A percentile compares a stretch with the other conserved stretches of the same genome.
These are phyloP conservation scores for Spizellomyces sp. DNA, from an alignment of 192 early-diverging fungal species.

Conservation along the genomic window DNA sequence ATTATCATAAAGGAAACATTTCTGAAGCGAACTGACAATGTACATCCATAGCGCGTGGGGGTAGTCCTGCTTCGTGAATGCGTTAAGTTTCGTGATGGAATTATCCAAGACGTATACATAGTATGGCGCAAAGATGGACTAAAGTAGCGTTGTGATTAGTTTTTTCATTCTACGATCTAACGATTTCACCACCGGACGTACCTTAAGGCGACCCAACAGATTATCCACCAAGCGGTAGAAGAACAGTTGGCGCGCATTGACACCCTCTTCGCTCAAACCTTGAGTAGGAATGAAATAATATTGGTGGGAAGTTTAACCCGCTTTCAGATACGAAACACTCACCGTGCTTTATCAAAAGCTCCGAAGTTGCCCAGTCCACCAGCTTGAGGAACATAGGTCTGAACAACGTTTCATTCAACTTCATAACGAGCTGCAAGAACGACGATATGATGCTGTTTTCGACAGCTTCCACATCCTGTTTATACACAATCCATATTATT, in stretches of 20 bases:
- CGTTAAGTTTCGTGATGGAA: conserved; percentile 50
- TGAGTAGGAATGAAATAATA: not conserved
- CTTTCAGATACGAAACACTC: not conserved
- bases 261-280: conserved; percentile 16
- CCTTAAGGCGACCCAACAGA: conserved; percentile 44
- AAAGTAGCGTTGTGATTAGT: too few species aligned
- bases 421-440: conserved; percentile 83
- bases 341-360: conserved; percentile 30
- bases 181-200: not conserved
- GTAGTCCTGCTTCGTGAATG: conserved; percentile 40
- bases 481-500: not conserved
- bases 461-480: conserved; percentile 35
- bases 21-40: conserved; percentile 67
- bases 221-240: conserved; percentile 52
- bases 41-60: conserved; percentile 73
- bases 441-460: conserved; percentile 73
- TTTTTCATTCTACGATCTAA: conserved; percentile 2
- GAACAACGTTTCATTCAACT: conserved; percentile 94
- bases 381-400: conserved; percentile 89
- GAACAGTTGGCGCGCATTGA: conserved; percentile 34
- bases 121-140: conserved; percentile 78
- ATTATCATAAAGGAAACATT: conserved; percentile 49
- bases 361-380: conserved; percentile 71
- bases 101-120: conserved; percentile 74
- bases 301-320: not conserved